Evolutionary conservation across 129 eudicot genomes (phyloP), one percentile per base, ranked within the genome.

Genomic region (Centaurea solstitialis): DNA sequence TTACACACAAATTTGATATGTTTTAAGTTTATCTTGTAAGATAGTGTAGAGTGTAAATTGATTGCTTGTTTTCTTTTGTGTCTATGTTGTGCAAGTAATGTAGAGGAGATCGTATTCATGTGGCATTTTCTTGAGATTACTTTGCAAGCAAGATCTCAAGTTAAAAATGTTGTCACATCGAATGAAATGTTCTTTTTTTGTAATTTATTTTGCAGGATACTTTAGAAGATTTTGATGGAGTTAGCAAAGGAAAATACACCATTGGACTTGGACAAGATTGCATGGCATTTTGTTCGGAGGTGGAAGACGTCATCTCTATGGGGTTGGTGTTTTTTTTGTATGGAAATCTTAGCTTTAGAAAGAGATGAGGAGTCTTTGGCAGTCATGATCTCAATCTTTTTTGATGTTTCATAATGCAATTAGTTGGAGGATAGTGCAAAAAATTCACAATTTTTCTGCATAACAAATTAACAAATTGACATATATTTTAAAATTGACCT

Each of bases 221-320:
- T 24, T 64, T 93, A 86, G 97, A 91, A 87, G 94, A 88, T 81
- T 90, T 87, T 85, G 93, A 93, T 88, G 94, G 98, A 62, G 98
- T 86, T 39, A 91, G 98, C 53, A 93, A 91, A 82, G 98, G 98
- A 78, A 93, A 93, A 79, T 93, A 93, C 87, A 93, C 98, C 47
- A 91, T 93, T 79, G 98, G 98, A 59, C 94, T 93, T 66, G 98
- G 98, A 66, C 98, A 93, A 80, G 97, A 93, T 80, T 91, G 98
- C 90, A 93, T 93, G 98, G 97, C 88, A 47, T 93, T 91, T 83
- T 93, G 98, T 79, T 84, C 93, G 4, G 98, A 93, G 81, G 98
- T 93, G 23, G 98, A 93, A 93, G 98, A 93, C 81, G 96, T 93
- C 74, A 93, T 93, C 84, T 93, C 98, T 45, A 93, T 93, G 98